Base-by-base conservation (phyloP, 2,329 filamentous ascomycete species). In the Alternaria tenuissima region DNA sequence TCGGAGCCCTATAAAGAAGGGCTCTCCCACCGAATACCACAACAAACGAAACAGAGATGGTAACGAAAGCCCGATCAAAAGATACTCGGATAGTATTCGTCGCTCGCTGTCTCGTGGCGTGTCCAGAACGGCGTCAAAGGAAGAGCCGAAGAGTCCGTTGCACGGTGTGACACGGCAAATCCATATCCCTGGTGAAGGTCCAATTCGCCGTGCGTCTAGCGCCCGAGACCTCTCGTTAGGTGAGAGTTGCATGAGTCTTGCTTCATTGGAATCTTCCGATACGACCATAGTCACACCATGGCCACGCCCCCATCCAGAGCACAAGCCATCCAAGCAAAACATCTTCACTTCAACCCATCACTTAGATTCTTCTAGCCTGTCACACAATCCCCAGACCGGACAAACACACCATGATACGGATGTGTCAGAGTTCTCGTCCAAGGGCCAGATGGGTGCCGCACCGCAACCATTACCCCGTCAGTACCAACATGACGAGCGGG, bases 81-180 rank as follows among this genome's bases (percentile, higher is more conserved):
- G 64, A 2, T 72, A 63, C 46, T 62, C 67, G 8, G 52, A 68
- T 12, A 61, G 53, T 26, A 54, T 72, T 30, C 61, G 62, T 26
- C 65, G 62, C 14, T 70, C 70, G 0, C 38, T 72, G 3, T 67
- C 70, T 22, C 51, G 57, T 7, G 60, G 49, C 11, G 36, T 63
- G 5, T 41, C 59, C 14, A 60, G 55, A 12, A 60, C 52, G 26
- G 30, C 47, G 11, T 22, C 52, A 3, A 62, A 63, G 32, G 49
- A 60, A 52, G 60, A 67, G 36, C 63, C 63, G 3, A 72, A 69
- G 55, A 71, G 61, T 44, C 65, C 70, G 18, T 47, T 66, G 1
- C 65, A 74, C 28, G 68, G 70, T 39, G 63, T 71, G 2, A 73
- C 69, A 7, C 65, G 65, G 39, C 64, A 64, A 6, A 30, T 68